A percentile compares a stretch with the other conserved stretches of the same genome.
Evolutionary conservation across 2,329 filamentous ascomycete species (phyloP).

Genomic region (Xylaria sp.): DNA sequence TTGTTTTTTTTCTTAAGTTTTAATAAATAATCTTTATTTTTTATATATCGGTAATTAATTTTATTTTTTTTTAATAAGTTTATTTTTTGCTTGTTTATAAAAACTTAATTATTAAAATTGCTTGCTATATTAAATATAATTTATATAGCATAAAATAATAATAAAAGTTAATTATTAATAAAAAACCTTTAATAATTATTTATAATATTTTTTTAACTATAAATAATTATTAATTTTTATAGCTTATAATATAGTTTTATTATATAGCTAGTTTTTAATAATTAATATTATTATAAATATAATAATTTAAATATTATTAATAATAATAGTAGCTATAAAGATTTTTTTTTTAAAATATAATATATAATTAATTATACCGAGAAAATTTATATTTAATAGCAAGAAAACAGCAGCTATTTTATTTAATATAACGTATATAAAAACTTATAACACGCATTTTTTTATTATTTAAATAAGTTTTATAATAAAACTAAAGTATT

Average conservation of each 20-base stretch:
- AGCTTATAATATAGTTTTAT: neutral
- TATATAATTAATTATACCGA: neutral
- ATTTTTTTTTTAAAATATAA: neutral
- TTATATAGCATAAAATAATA: neutral
- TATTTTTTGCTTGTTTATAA: neutral
- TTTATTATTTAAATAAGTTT: neutral
- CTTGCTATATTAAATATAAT: neutral
- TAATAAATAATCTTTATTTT: neutral
- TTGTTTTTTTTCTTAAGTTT: neutral
- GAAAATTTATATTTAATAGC: neutral
- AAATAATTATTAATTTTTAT: slow-evolving; percentile 8
- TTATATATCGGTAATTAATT: neutral
- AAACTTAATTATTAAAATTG: neutral
- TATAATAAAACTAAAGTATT: neutral
- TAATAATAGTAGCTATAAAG: neutral
- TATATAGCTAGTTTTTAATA: neutral
- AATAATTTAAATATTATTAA: neutral
- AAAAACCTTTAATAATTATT: neutral
- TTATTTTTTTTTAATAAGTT: neutral
- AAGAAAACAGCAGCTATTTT: neutral
- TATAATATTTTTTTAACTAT: neutral
- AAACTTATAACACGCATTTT: neutral
- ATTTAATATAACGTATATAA: neutral
- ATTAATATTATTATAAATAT: neutral
- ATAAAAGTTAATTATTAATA: neutral